A percentile compares a stretch with the other conserved stretches of the same genome.
Conservation (phyloP, 352 stramenopile species). For the Achlya hypogyna region DNA sequence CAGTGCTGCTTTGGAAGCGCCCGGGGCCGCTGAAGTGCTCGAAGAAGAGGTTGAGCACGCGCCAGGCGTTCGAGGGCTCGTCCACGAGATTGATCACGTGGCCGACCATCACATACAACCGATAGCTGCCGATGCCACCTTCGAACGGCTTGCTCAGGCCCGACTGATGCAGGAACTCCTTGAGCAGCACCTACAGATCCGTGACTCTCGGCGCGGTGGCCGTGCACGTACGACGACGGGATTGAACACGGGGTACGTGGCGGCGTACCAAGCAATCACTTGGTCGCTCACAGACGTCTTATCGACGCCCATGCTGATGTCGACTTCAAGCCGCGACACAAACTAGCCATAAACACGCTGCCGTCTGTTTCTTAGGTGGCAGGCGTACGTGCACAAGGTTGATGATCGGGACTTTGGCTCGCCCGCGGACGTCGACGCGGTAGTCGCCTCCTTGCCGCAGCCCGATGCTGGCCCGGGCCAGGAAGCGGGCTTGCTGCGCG, state of each 20-base stretch:
- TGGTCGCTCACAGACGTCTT: not conserved
- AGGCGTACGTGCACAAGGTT: constrained; percentile 11
- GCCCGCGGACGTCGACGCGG: not conserved
- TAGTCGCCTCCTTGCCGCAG: not conserved
- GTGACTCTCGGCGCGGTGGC: not conserved
- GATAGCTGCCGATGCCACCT: constrained; percentile 63
- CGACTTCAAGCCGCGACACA: constrained; percentile 3
- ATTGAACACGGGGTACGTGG: constrained; percentile 5
- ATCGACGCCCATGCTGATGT: constrained; percentile 4
- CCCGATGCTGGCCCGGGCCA: not conserved
- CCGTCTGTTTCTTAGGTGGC: not conserved
- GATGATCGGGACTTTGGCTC: constrained; percentile 14
- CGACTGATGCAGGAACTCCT: constrained; percentile 72
- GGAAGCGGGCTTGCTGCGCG: constrained; percentile 1
- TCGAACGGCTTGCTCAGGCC: constrained; percentile 74
- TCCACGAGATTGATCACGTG: constrained; percentile 34
- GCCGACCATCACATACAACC: constrained; percentile 74
- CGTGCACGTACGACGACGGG: not conserved
- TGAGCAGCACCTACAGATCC: constrained; percentile 58
- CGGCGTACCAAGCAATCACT: constrained; percentile 1
- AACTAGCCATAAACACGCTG: not conserved
- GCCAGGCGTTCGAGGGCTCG: constrained; percentile 20
- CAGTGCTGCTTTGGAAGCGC: constrained; percentile 42
- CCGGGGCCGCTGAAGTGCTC: constrained; percentile 53
- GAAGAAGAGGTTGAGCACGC: constrained; percentile 47